Evolutionary conservation across 352 stramenopile genomes (phyloP), one percentile per base, ranked within the genome.

Genomic region (Peronosclerospora sorghi): DNA sequence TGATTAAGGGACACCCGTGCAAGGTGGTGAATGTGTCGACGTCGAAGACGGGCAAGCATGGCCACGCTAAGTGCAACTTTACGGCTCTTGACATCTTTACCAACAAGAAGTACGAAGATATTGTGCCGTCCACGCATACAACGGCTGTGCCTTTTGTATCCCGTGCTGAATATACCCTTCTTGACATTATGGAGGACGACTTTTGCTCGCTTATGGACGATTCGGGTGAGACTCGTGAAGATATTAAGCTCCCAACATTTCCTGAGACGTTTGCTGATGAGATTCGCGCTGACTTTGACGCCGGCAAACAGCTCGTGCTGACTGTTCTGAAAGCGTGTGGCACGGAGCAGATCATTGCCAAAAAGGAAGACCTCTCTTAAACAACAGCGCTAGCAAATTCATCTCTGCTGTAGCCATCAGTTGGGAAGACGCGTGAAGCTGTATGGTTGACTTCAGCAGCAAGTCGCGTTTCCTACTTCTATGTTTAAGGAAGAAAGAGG

Each of bases 41-140:
- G 50, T 99, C 96, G 51, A 99, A 99, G 95, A 99, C 96, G 49
- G 96, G 96, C 78, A 99, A 99, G 94, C 96, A 99, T 86, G 96
- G 96, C 51, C 96, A 99, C 87, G 96, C 96, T 60, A 99, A 99
- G 86, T 98, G 94, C 63, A 98, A 98, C 87, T 98, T 99, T 66
- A 96, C 86, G 55, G 96, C 95, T 49, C 80, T 96, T 26, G 96
- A 99, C 79, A 99, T 99, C 73, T 99, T 99, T 87, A 99, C 94
- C 44, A 97, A 97, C 70, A 99, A 98, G 84, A 99, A 99, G 90
- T 88, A 96, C 54, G 95, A 98, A 70, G 96, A 98, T 83, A 98
- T 99, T 74, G 94, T 98, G 59, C 96, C 96, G 43, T 98, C 96
- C 57, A 97, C 96, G 48, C 96, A 99, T 83, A 97, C 86, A 66